Percentiles rank a stretch among this genome's conserved stretches.
These are phyloP conservation scores for Periconia macrospinosa DNA, from an alignment of 2,329 filamentous ascomycete species.

Conservation along the genomic window DNA sequence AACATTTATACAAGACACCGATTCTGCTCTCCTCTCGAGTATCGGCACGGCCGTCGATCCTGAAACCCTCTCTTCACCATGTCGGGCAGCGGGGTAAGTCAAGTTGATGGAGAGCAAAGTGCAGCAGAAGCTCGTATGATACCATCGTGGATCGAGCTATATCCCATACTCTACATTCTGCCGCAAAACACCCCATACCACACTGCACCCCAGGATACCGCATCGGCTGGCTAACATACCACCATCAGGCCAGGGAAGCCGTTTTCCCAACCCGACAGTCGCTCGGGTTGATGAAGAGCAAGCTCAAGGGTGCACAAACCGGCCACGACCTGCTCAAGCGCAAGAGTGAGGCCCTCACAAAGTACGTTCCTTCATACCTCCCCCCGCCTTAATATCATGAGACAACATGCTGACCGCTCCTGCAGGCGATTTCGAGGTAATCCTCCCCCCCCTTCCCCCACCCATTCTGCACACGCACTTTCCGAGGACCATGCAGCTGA, in stretches of 20 bases:
- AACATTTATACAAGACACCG: neutral
- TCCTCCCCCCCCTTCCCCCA: slow-evolving; percentile 16
- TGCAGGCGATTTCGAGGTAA: slow-evolving; percentile 84
- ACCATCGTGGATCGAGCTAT: slow-evolving; percentile 12
- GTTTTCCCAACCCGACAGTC: slow-evolving; percentile 98
- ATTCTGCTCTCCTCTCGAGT: neutral
- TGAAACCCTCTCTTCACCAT: slow-evolving; percentile 42
- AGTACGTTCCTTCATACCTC: slow-evolving; percentile 59
- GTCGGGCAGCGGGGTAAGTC: slow-evolving; percentile 58
- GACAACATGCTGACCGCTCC: slow-evolving; percentile 14
- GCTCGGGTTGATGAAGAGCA: slow-evolving; percentile 94
- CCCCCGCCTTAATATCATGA: neutral
- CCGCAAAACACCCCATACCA: neutral
- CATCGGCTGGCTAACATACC: slow-evolving; percentile 21
- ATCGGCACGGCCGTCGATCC: slow-evolving; percentile 13
- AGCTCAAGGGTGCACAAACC: slow-evolving; percentile 78
- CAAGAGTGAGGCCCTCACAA: slow-evolving; percentile 97
- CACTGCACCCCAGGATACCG: slow-evolving; percentile 1
- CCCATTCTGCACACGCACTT: slow-evolving; percentile 2
- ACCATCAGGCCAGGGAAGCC: slow-evolving; percentile 79
- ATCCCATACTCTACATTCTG: neutral
- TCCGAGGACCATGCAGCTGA: slow-evolving; percentile 21
- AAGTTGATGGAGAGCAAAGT: neutral
- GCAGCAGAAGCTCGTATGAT: slow-evolving; percentile 4
- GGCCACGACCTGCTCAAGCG: slow-evolving; percentile 95